Evolutionary conservation across 345 rosid species (phyloP), one percentile per base, ranked within the genome.

Genomic region (Hibiscus syriacus): DNA sequence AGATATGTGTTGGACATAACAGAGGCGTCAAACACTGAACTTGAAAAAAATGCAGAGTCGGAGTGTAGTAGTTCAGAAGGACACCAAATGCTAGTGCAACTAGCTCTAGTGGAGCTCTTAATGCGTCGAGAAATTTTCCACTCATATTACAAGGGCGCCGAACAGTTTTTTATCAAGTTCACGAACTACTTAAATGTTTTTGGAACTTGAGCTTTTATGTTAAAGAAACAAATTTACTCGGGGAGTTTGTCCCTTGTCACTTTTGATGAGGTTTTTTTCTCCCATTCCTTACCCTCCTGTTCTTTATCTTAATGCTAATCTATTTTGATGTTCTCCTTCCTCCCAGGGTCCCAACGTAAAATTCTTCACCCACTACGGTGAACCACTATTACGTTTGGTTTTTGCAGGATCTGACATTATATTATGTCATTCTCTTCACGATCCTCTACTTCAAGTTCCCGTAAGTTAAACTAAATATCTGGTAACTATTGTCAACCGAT

Each of bases 311-410:
- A 29, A 57, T 55, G 30, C 48, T 71, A 48, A 67, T 59, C 38
- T 38, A 13, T 64, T 66, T 57, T 52, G 26, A 66, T 48, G 53
- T 54, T 41, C 38, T 65, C 63, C 25, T 67, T 49, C 68, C 46
- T 55, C 63, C 41, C 84, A 88, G 89, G 82, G 72, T 75, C 81
- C 70, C 57, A 77, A 64, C 19, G 71, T 83, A 64, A 83, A 70
- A 78, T 68, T 84, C 71, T 57, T 89, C 11, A 61, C 62, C 62
- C 59, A 65, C 76, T 72, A 75, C 20, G 79, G 80, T 22, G 87
- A 89, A 65, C 83, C 43, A 50, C 52, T 83, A 39, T 79, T 73
- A 49, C 95, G 83, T 80, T 60, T 85, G 75, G 64, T 83, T 69
- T 67, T 78, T 54, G 88, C 87, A 39, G 95, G 85, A 78, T 53